A percentile compares a stretch with the other conserved stretches of the same genome.
Conservation (phyloP, 164 flowering plant genomes). For the Nymphaea thermarum region DNA sequence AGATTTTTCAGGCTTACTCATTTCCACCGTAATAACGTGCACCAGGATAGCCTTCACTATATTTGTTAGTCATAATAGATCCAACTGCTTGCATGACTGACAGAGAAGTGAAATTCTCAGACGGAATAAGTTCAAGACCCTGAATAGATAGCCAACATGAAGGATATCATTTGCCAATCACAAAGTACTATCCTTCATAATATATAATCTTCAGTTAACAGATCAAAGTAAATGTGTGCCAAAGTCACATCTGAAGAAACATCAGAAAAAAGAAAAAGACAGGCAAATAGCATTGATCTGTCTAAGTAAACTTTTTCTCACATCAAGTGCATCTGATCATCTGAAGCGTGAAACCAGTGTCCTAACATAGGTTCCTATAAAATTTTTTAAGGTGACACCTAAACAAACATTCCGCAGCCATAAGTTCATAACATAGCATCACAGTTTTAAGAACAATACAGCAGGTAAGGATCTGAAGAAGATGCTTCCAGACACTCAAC, state of each 20-base stretch:
- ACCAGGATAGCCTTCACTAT: constrained; percentile 99
- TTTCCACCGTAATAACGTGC: constrained; percentile 99
- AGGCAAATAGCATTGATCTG: neutral
- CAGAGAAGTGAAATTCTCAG: constrained; percentile 92
- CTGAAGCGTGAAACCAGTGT: neutral
- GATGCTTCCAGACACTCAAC: no score
- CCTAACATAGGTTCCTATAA: no score
- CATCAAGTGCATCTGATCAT: neutral
- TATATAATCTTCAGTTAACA: neutral
- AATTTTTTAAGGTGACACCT: no score
- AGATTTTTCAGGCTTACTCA: constrained; percentile 43
- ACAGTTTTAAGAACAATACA: no score
- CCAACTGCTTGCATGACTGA: constrained; percentile 99
- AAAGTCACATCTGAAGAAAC: neutral
- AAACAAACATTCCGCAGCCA: no score
- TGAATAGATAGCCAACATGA: constrained; percentile 6
- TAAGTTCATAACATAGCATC: no score
- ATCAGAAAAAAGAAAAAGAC: neutral
- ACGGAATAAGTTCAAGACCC: constrained; percentile 98
- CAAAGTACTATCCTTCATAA: neutral
- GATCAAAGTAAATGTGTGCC: neutral
- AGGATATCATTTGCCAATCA: neutral
- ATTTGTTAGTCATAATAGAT: constrained; percentile 96
- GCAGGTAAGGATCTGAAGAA: no score
- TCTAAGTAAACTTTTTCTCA: neutral